These are phyloP conservation scores for Talaromyces pinophilus DNA, from an alignment of 2,329 filamentous ascomycete genomes.

Conservation along the genomic window DNA sequence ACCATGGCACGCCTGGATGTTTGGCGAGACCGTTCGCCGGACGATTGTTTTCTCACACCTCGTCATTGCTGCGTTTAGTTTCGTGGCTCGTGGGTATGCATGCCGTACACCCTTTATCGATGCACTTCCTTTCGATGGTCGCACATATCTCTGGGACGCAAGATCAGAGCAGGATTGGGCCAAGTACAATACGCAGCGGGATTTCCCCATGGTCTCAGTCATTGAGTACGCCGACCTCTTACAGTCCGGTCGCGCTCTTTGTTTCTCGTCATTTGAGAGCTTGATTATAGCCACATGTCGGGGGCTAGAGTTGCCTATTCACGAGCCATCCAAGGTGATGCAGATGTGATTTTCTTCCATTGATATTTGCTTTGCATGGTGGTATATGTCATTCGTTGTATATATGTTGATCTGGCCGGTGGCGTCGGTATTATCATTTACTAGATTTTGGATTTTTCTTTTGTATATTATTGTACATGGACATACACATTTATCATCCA, in stretches of 20 bases:
- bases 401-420: constrained; percentile 5
- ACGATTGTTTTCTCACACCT: constrained; percentile 31
- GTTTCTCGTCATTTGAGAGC: constrained; percentile 27
- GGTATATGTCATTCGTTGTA: constrained; percentile 10
- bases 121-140: constrained; percentile 33
- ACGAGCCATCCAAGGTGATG: constrained; percentile 8
- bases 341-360: constrained; percentile 3
- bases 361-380: neutral
- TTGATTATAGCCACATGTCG: constrained; percentile 33
- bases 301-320: constrained; percentile 24
- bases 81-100: constrained; percentile 31
- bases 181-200: neutral
- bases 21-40: constrained; percentile 22
- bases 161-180: constrained; percentile 23
- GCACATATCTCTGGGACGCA: constrained; percentile 32
- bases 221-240: constrained; percentile 32
- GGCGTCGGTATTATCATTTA: neutral
- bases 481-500: neutral
- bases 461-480: neutral
- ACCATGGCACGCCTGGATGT: constrained; percentile 24
- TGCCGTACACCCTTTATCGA: constrained; percentile 35
- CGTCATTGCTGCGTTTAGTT: constrained; percentile 35
- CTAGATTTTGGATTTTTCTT: neutral
- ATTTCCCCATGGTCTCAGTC: constrained; percentile 30
- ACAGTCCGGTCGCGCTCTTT: constrained; percentile 27